phyloP scores from a whole-genome alignment of 805 yeast genomes.

The Teunomyces barrocoloradensis region DNA sequence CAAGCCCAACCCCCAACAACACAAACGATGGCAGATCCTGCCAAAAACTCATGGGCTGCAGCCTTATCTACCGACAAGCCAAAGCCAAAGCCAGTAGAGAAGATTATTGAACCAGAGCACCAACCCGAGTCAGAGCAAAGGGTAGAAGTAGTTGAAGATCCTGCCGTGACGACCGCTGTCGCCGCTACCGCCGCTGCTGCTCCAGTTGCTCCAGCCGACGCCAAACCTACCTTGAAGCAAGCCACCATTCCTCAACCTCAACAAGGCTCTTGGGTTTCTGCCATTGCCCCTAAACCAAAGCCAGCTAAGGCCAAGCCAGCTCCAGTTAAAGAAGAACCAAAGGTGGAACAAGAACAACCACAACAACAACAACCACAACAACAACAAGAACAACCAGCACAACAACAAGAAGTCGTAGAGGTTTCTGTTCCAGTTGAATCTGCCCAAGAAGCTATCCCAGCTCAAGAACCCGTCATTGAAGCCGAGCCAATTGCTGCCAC shows the following conservation, averaged over 20 bases:
- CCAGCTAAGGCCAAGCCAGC: constrained; percentile 33
- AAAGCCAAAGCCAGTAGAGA: constrained; percentile 25
- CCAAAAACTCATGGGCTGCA: constrained; percentile 44
- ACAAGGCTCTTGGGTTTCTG: constrained; percentile 66
- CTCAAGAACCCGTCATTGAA: constrained; percentile 16
- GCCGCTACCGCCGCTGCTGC: constrained; percentile 6
- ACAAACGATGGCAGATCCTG: constrained; percentile 14
- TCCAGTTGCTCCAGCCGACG: constrained; percentile 5
- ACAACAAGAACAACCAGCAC: constrained; percentile 11
- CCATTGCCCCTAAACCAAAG: constrained; percentile 48
- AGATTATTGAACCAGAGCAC: constrained; percentile 11
- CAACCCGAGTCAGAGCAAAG: constrained; percentile 12
- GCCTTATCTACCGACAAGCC: constrained; percentile 38
- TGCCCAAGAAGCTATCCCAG: constrained; percentile 6
- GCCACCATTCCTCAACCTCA: constrained; percentile 49
- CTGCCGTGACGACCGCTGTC: constrained; percentile 8
- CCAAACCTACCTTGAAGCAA: constrained; percentile 25
- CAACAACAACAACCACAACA: constrained; percentile 8
- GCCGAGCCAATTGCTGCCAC: constrained; percentile 12
- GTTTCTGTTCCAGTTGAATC: constrained; percentile 11
- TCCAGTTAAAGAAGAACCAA: constrained; percentile 11
- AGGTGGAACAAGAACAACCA: constrained; percentile 15
- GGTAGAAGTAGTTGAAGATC: constrained; percentile 6
- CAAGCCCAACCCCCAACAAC: constrained; percentile 17
- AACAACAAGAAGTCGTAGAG: constrained; percentile 8